A percentile compares a stretch with the other conserved stretches of the same genome.
Conservation (phyloP, 495 filamentous ascomycete genomes). For the Immersiella caudata region DNA sequence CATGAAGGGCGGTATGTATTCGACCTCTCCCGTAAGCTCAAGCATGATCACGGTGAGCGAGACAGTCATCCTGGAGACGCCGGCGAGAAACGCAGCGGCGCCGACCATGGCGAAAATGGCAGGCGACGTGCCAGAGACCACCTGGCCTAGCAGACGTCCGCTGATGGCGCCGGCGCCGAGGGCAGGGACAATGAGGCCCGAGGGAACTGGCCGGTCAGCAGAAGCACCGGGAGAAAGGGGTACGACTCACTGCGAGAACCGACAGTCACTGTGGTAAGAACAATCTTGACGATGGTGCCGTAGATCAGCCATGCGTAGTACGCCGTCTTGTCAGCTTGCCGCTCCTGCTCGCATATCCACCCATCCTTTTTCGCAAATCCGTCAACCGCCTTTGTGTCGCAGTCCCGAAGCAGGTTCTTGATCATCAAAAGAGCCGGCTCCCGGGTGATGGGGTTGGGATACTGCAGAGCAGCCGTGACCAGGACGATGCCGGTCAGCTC, state of each 20-base stretch:
- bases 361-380: constrained; percentile 46
- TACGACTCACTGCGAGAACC: constrained; percentile 46
- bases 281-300: constrained; percentile 55
- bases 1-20: constrained; percentile 61
- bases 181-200: constrained; percentile 62
- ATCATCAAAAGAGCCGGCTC: constrained; percentile 59
- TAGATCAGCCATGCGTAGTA: constrained; percentile 57
- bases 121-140: constrained; percentile 41
- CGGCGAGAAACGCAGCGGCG: constrained; percentile 61
- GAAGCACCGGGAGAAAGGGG: neutral
- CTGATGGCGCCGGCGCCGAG: constrained; percentile 61
- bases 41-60: constrained; percentile 66
- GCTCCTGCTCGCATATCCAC: constrained; percentile 56
- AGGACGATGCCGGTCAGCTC: constrained; percentile 57
- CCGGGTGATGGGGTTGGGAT: constrained; percentile 56
- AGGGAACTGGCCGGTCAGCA: constrained; percentile 45
- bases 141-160: constrained; percentile 57
- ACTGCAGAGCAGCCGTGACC: constrained; percentile 57
- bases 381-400: constrained; percentile 40
- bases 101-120: constrained; percentile 66
- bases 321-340: constrained; percentile 27
- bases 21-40: constrained; percentile 52
- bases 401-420: constrained; percentile 58
- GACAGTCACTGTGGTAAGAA: constrained; percentile 59
- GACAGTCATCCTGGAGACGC: constrained; percentile 62